These are phyloP conservation scores for Suillus weaverae DNA, from an alignment of 768 basidiomycete species.

Conservation along the genomic window DNA sequence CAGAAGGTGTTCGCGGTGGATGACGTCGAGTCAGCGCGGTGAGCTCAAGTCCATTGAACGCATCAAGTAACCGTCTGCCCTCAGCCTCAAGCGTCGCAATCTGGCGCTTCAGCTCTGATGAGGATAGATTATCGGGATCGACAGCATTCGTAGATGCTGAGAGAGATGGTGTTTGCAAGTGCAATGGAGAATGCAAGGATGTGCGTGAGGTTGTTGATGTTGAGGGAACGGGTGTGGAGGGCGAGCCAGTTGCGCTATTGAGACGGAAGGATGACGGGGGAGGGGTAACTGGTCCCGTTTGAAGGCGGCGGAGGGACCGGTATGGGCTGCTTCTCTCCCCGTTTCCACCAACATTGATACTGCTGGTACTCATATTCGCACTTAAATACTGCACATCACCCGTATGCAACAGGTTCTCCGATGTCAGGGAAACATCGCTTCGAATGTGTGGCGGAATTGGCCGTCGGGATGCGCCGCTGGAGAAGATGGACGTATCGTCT, in stretches of 20 bases:
- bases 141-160: conserved; percentile 36
- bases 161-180: conserved; percentile 36
- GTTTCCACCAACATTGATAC: not conserved
- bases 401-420: conserved; percentile 41
- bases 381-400: conserved; percentile 29
- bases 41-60: conserved; percentile 78
- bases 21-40: conserved; percentile 53
- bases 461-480: conserved; percentile 39
- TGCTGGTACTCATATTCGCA: not conserved
- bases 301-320: conserved; percentile 45
- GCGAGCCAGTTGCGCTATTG: conserved; percentile 36
- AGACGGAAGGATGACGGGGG: conserved; percentile 60
- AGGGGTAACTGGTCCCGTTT: conserved; percentile 21
- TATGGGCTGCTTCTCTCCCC: conserved; percentile 38
- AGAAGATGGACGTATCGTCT: conserved; percentile 32
- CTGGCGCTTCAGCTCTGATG: conserved; percentile 66
- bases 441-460: conserved; percentile 45
- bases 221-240: conserved; percentile 33
- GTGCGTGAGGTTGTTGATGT: conserved; percentile 29
- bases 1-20: conserved; percentile 31
- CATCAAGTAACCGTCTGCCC: conserved; percentile 68
- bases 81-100: conserved; percentile 72
- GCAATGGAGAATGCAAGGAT: conserved; percentile 31
- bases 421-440: conserved; percentile 18
- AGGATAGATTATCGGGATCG: conserved; percentile 57